Evolutionary conservation across 2,329 filamentous ascomycete species (phyloP), one percentile per base, ranked within the genome.

Genomic region (Corynespora cassiicola): DNA sequence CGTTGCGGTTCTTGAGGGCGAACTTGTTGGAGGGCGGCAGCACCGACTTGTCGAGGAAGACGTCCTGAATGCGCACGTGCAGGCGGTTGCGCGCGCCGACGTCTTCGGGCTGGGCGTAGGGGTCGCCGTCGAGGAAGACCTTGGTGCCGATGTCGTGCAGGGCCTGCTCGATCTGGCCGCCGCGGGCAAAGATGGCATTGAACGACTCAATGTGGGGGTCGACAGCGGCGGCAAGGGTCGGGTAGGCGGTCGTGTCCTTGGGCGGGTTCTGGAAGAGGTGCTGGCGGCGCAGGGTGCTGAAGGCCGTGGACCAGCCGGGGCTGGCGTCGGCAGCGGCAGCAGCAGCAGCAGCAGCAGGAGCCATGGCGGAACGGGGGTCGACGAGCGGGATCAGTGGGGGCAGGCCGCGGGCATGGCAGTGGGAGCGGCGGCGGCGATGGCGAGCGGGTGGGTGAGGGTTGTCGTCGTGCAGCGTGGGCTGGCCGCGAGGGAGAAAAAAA

Each of bases 151-250:
- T 97, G 65, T 99, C 94, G 61, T 81, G 82, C 45, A 97, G 69
- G 9, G 80, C 90, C 50, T 89, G 84, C 32, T 87, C 81, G 36
- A 99, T 68, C 35, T 86, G 75, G 36, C 88, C 89, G 69, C 86
- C 79, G 41, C 79, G 76, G 20, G 84, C 81, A 65, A 96, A 95
- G 31, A 97, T 78, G 35, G 85, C 85, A 75, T 99, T 96, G 81
- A 96, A 99, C 6, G 94, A 94, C 61, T 96, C 86, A 57, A 97
- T 87, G 70, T 99, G 94, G 32, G 94, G 94, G 52, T 88, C 80
- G 43, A 97, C 85, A n/a, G 92, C 88, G 45, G 81, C 81, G 58
- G 91, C 86, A 31, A 99, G 82, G 15, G 87, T 81, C 10, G 94
- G 94, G 63, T 95, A 97, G 42, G 92, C 90, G 7, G 87, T 87